phyloP scores from a whole-genome alignment of 202 grass and related monocot species.

The Carex sylvatica region DNA sequence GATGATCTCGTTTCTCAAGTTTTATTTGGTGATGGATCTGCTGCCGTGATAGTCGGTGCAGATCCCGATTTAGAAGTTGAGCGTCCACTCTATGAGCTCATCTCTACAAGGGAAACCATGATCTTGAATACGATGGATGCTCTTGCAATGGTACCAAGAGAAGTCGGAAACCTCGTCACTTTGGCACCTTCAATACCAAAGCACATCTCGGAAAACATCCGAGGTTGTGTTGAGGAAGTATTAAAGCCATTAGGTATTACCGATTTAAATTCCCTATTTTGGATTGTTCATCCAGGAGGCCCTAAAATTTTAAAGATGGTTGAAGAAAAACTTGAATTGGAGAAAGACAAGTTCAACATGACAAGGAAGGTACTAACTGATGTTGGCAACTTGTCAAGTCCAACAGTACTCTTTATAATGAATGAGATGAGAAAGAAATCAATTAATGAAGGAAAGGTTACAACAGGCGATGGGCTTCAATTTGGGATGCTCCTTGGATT shows the following conservation, averaged over 20 bases:
- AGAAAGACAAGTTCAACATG: slow-evolving; percentile 16
- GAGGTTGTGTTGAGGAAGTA: slow-evolving; percentile 8
- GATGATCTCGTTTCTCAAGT: no score
- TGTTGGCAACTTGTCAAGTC: slow-evolving; percentile 24
- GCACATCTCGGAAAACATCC: slow-evolving; percentile 25
- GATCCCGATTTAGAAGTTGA: no score
- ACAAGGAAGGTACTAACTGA: neutral
- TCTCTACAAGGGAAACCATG: no score
- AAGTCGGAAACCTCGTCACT: neutral
- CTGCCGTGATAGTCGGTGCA: no score
- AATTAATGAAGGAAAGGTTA: slow-evolving; percentile 23
- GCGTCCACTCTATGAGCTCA: no score
- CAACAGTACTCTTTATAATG: slow-evolving; percentile 25
- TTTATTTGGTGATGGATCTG: no score
- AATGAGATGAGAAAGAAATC: slow-evolving; percentile 32
- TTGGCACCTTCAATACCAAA: slow-evolving; percentile 18
- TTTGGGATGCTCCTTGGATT: slow-evolving; percentile 26
- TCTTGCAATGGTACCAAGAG: no score
- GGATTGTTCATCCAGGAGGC: neutral
- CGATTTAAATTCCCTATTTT: slow-evolving; percentile 1
- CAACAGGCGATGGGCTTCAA: slow-evolving; percentile 26
- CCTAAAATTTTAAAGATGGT: slow-evolving; percentile 2
- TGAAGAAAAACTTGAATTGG: neutral
- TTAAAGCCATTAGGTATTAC: slow-evolving; percentile 1
- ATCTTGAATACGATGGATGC: no score